A percentile compares a stretch with the other conserved stretches of the same genome.
phyloP scores from a whole-genome alignment of 2,329 filamentous ascomycete genomes.

The Beauveria medogensis region DNA sequence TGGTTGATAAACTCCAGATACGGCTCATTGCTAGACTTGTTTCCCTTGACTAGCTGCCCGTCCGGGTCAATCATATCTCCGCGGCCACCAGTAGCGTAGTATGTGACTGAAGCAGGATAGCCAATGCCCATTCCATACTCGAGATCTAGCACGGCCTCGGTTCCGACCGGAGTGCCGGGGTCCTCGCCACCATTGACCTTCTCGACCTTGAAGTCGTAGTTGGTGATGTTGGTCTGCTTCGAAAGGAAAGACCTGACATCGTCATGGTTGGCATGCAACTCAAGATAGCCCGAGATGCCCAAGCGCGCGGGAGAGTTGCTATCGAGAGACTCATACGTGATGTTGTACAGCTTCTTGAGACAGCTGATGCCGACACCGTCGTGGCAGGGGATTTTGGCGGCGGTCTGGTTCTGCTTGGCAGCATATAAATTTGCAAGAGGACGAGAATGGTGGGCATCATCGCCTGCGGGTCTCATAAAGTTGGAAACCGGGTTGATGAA shows the following conservation, averaged over 20 bases:
- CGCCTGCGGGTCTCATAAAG: slow-evolving; percentile 24
- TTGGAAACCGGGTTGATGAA: slow-evolving; percentile 32
- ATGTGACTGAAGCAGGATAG: slow-evolving; percentile 27
- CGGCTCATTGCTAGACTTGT: slow-evolving; percentile 33
- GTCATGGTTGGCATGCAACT: slow-evolving; percentile 28
- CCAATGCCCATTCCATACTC: slow-evolving; percentile 30
- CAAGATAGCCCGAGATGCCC: slow-evolving; percentile 33
- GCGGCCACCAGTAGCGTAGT: slow-evolving; percentile 31
- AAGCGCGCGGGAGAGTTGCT: slow-evolving; percentile 21
- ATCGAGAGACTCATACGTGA: slow-evolving; percentile 20
- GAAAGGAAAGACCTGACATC: slow-evolving; percentile 27
- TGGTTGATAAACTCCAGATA: slow-evolving; percentile 39
- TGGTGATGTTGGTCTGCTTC: slow-evolving; percentile 16
- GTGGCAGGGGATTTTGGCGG: slow-evolving; percentile 19
- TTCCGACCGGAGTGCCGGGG: slow-evolving; percentile 24
- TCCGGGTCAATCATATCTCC: slow-evolving; percentile 22
- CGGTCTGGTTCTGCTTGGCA: slow-evolving; percentile 1
- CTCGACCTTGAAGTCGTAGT: slow-evolving; percentile 20
- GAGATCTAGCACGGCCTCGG: slow-evolving; percentile 33
- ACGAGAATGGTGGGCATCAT: background rate
- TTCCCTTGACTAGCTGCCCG: slow-evolving; percentile 6
- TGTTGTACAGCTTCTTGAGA: slow-evolving; percentile 31
- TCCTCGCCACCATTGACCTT: slow-evolving; percentile 28
- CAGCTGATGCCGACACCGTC: slow-evolving; percentile 22
- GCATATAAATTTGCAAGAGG: background rate